phyloP scores from a whole-genome alignment of 495 filamentous ascomycete species.

The Xylaria flabelliformis region DNA sequence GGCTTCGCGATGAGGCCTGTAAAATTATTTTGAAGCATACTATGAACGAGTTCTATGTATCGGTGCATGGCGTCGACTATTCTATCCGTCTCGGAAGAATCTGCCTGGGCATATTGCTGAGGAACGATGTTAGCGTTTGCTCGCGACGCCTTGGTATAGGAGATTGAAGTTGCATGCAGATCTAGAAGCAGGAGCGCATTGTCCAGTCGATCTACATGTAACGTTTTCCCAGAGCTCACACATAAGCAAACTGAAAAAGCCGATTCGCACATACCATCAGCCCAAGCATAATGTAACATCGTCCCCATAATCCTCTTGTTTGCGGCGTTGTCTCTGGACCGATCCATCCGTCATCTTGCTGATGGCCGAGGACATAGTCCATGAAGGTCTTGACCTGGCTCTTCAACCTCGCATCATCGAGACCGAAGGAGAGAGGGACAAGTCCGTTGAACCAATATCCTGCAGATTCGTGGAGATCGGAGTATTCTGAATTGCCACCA shows the following conservation, averaged over 20 bases:
- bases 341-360: constrained; percentile 67
- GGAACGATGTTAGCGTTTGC: constrained; percentile 35
- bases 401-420: constrained; percentile 63
- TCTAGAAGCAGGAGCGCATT: neutral
- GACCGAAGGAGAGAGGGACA: constrained; percentile 66
- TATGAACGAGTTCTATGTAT: constrained; percentile 49
- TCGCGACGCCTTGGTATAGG: constrained; percentile 21
- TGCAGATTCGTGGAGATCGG: constrained; percentile 61
- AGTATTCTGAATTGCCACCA: constrained; percentile 64
- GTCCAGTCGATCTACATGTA: neutral
- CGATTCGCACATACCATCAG: constrained; percentile 43
- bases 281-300: constrained; percentile 61
- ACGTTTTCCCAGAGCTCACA: constrained; percentile 20
- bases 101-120: constrained; percentile 61
- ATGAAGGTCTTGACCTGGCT: constrained; percentile 56
- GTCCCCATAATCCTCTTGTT: constrained; percentile 61
- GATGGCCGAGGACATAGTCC: constrained; percentile 58
- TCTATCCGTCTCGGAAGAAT: constrained; percentile 43
- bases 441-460: constrained; percentile 73
- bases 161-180: neutral
- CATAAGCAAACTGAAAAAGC: neutral
- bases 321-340: constrained; percentile 59
- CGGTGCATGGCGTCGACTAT: constrained; percentile 49
- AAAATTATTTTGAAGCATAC: constrained; percentile 61
- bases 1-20: constrained; percentile 54